A percentile compares a stretch with the other conserved stretches of the same genome.
Conservation (phyloP, 2,329 filamentous ascomycete genomes). For the Apiospora koreana region DNA sequence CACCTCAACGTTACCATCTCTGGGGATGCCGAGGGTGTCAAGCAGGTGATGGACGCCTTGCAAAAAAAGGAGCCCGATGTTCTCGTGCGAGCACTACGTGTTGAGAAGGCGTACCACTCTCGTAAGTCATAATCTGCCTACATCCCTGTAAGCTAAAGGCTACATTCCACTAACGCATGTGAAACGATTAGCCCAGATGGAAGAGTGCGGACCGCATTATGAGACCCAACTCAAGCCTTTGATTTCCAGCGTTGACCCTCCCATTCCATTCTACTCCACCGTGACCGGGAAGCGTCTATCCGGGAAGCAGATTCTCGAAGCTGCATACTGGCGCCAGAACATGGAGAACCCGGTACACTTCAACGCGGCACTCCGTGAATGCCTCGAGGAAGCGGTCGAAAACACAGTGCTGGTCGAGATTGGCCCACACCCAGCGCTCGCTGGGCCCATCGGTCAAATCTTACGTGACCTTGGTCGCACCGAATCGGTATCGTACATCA, state of each 20-base stretch:
- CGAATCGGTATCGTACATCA: too few species aligned
- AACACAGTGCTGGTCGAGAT: slow-evolving; percentile 16
- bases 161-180: too few species aligned
- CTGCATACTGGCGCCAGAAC: slow-evolving; percentile 12
- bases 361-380: too few species aligned
- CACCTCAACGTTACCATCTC: not conserved
- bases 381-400: not conserved
- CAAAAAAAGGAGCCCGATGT: not conserved
- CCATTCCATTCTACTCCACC: too few species aligned
- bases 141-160: too few species aligned
- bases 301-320: too few species aligned
- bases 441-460: not conserved
- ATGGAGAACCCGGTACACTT: slow-evolving; percentile 12
- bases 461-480: too few species aligned
- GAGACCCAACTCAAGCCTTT: too few species aligned
- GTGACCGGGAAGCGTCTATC: too few species aligned
- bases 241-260: too few species aligned
- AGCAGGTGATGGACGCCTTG: slow-evolving; percentile 17
- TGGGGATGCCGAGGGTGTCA: slow-evolving; percentile 14
- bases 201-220: too few species aligned
- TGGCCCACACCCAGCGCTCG: not conserved
- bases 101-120: slow-evolving; percentile 13
- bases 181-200: too few species aligned
- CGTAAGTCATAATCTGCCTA: not conserved
- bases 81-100: not conserved